Base-by-base conservation (phyloP, 306 rosid species). In the Dalbergia cochinchinensis region DNA sequence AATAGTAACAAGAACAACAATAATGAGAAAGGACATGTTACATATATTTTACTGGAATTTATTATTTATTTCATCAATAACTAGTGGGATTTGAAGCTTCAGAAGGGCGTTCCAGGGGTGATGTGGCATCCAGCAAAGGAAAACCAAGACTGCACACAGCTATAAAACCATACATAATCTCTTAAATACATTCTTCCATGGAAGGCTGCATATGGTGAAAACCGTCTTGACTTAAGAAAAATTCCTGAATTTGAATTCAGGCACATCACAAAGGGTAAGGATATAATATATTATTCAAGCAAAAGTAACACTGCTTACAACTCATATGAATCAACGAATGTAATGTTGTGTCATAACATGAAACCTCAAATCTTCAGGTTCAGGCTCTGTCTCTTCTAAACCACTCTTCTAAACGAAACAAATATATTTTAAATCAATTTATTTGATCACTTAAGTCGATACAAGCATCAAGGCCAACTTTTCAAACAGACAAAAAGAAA, bases 111-210 rank as follows among this genome's bases (percentile, higher is more conserved):
- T 16, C 70, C 19, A 50, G 77, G 15, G 79, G 16, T 50, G 19
- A 69, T 47, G 61, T 80, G 61, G 15, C 67, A 76, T 58, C 59
- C 69, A 39, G 33, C 37, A 51, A 77, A 70, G 64, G 60, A 80
- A 80, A 45, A 19, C 20, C 44, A 59, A 33, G 67, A 73, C 39
- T 16, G 22, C 33, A 57, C 4, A 41, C 33, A 71, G 57, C 60
- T 5, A 22, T 61, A 82, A 73, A 78, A 74, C 44, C 78, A 65
- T 61, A 65, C 34, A 19, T 60, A 34, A 39, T 31, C 11, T 11
- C 20, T 39, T 62, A 11, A 50, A 64, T 15, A 20, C 8, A 51
- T 76, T 60, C 53, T 47, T 69, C 62, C 53, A 62, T 18, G 35
- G 33, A 76, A 76, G 60, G 71, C 41, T 84, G 39, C 37, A 45